These are phyloP conservation scores for Penicillium roqueforti DNA, from an alignment of 495 filamentous ascomycete species.

Conservation along the genomic window DNA sequence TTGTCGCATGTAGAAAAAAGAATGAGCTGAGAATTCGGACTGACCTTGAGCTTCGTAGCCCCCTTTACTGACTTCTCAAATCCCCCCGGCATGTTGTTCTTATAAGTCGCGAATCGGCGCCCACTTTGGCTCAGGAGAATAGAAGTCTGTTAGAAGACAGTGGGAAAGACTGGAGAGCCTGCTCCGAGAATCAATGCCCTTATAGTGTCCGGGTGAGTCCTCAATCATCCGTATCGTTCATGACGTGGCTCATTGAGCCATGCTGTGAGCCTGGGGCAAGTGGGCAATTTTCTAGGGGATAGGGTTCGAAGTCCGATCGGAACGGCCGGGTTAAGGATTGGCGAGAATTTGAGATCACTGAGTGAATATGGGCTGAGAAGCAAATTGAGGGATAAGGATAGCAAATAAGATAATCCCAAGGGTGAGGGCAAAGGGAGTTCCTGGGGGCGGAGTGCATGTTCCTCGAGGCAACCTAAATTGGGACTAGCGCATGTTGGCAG, in stretches of 20 bases:
- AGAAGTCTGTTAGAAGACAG: background rate
- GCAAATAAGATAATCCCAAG: conserved; percentile 3
- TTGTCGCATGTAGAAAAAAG: background rate
- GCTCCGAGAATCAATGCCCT: conserved; percentile 25
- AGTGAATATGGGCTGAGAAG: background rate
- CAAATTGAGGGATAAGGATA: conserved; percentile 7
- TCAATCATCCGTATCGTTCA: conserved; percentile 26
- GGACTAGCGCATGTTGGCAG: conserved; percentile 17
- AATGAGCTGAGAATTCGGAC: conserved; percentile 14
- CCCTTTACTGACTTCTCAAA: conserved; percentile 94
- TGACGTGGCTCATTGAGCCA: conserved; percentile 36
- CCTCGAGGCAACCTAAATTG: conserved; percentile 14
- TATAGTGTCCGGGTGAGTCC: conserved; percentile 19
- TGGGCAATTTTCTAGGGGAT: conserved; percentile 9
- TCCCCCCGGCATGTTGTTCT: conserved; percentile 62
- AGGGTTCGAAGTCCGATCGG: conserved; percentile 6
- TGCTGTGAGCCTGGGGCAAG: conserved; percentile 21
- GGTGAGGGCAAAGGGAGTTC: conserved; percentile 12
- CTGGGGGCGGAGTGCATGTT: conserved; percentile 7
- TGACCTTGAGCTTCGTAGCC: conserved; percentile 89
- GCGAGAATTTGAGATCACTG: background rate
- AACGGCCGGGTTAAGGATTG: background rate
- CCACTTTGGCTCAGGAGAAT: conserved; percentile 1
- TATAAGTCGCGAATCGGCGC: conserved; percentile 5
- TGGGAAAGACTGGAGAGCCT: conserved; percentile 16